Base-by-base conservation (phyloP, 1,284 basidiomycete species). In the Moniliella sp. region DNA sequence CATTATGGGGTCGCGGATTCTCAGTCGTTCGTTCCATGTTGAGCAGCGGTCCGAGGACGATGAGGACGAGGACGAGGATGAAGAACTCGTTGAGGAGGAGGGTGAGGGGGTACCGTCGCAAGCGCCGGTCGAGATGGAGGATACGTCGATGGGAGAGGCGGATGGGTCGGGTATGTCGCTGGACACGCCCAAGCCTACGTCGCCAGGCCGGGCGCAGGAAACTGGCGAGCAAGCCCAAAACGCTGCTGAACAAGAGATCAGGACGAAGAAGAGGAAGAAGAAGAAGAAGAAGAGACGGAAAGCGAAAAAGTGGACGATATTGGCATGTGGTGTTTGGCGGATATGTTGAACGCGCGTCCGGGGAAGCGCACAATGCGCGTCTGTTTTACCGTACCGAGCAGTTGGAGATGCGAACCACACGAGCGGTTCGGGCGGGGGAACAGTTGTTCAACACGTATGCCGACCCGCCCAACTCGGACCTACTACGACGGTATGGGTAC, bases 401-500 rank as follows among this genome's bases (percentile, higher is more conserved):
- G 14, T 67, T 91, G 10, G 73, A 71, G 41, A 91, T 93, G 82
- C 67, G 76, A 25, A 67, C 78, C 0, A 88, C 79, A 1, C 74
- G 71, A 42, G 57, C 66, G 2, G 81, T 97, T 39, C 65, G 66
- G 36, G 63, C 68, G 10, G 82, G 82, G 2, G 77, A 81, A 45
- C 88, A 97, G 62, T 83, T 99, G 37, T 61, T 56, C 71, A 97
- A 97, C 61, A 94, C 91, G 0, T 97, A 94, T 59, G 82, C 77
- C 15, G 78, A 91, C 50, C 78, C 75, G 5, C 83, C 88, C 3
- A 97, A 97, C 56, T 73, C 78, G n/a, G 84, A 91, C 48, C 70
- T 99, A 1, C 68, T 97, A 13, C 73, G 91, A 30, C 73, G 81
- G 31, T 97, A 93, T 53, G 88, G 88, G 0, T 79, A 94, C 54